A percentile compares a stretch with the other conserved stretches of the same genome.
Evolutionary conservation across 2,329 filamentous ascomycete species (phyloP).

Genomic region (Pseudopyricularia javanii): DNA sequence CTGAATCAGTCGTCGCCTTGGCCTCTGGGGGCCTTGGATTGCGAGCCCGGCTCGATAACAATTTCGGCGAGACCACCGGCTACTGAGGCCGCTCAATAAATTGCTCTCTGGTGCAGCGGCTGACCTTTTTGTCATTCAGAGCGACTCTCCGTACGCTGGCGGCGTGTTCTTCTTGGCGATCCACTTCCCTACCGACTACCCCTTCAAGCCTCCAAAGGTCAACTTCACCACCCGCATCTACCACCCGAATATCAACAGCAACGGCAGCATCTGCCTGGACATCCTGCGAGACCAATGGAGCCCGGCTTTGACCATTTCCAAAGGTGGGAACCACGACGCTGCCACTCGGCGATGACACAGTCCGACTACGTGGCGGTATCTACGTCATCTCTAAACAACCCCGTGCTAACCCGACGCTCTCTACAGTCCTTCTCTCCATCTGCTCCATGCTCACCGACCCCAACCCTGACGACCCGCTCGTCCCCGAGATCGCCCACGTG

Average conservation of each 20-base stretch:
- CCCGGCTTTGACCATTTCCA: slow-evolving; percentile 93
- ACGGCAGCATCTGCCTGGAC: slow-evolving; percentile 97
- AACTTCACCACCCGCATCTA: slow-evolving; percentile 99
- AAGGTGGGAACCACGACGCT: slow-evolving; percentile 49
- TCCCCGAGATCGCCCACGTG: slow-evolving; percentile 97
- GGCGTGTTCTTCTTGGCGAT: slow-evolving; percentile 99
- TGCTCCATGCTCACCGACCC: slow-evolving; percentile 99
- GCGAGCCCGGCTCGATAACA: background rate
- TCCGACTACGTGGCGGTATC: background rate
- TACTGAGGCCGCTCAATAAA: background rate
- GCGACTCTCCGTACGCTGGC: slow-evolving; percentile 94
- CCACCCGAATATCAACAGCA: slow-evolving; percentile 99
- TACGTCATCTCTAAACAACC: background rate
- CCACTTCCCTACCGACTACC: slow-evolving; percentile 99
- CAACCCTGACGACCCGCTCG: slow-evolving; percentile 96
- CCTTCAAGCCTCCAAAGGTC: slow-evolving; percentile 99
- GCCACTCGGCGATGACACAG: background rate
- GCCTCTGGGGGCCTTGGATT: background rate
- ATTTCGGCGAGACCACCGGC: background rate
- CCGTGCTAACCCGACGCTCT: slow-evolving; percentile 3
- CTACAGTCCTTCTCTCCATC: slow-evolving; percentile 83
- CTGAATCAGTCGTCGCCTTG: background rate
- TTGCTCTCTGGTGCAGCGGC: background rate
- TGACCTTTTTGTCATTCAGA: slow-evolving; percentile 36
- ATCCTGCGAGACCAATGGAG: slow-evolving; percentile 99